Conservation (phyloP, 331 rosid genomes). For the Erythrophleum ivorense region DNA sequence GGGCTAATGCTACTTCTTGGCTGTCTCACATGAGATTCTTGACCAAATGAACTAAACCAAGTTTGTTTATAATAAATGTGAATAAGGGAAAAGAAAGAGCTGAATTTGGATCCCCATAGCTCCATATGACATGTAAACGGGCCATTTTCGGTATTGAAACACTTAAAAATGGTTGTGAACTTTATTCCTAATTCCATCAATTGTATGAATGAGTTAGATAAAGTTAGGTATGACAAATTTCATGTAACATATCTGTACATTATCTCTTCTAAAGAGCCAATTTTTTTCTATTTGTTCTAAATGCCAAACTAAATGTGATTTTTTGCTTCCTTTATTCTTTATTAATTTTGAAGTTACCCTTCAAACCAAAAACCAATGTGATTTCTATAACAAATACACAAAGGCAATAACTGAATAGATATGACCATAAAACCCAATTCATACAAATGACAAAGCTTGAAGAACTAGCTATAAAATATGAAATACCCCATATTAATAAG, state of each 20-base stretch:
- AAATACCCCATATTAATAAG: conserved; percentile 14
- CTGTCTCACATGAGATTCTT: no score
- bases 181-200: no score
- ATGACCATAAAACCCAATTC: neutral
- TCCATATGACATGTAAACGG: no score
- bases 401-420: conserved; percentile 6
- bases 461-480: conserved; percentile 9
- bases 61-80: no score
- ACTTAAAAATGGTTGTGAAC: no score
- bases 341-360: neutral
- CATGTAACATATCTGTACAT: neutral
- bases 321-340: neutral
- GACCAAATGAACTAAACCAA: no score
- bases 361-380: conserved; percentile 1
- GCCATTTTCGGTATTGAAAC: no score
- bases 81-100: no score
- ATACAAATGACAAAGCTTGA: no score
- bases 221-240: neutral
- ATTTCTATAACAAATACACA: conserved; percentile 12
- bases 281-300: conserved; percentile 10
- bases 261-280: neutral
- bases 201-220: no score
- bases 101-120: no score
- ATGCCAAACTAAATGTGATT: conserved; percentile 6
- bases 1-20: no score